These are phyloP conservation scores for Penicillium sp. DNA, from an alignment of 2,329 filamentous ascomycete genomes.

Conservation along the genomic window DNA sequence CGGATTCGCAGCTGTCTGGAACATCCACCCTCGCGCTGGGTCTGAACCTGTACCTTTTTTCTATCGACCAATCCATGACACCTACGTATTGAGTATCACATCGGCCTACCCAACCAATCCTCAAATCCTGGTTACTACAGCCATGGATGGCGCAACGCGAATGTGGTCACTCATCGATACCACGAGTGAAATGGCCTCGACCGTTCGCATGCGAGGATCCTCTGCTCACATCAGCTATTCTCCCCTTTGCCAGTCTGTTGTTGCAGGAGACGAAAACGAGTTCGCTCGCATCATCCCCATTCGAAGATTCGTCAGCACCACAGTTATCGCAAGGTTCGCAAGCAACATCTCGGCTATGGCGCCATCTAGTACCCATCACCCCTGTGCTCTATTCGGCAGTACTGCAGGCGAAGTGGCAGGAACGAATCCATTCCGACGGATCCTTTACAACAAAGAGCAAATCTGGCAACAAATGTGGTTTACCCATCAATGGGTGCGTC, in stretches of 20 bases:
- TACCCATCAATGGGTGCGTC: constrained; percentile 52
- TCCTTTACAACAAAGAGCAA: constrained; percentile 49
- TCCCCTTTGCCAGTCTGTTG: constrained; percentile 52
- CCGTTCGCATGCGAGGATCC: constrained; percentile 50
- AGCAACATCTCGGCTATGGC: constrained; percentile 36
- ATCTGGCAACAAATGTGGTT: constrained; percentile 58
- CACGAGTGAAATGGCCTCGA: constrained; percentile 43
- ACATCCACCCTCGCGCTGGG: constrained; percentile 29
- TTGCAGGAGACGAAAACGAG: constrained; percentile 55
- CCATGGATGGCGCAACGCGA: constrained; percentile 54
- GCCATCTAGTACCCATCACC: constrained; percentile 47
- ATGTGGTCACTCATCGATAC: constrained; percentile 53
- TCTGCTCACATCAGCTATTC: constrained; percentile 52
- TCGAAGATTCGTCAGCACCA: constrained; percentile 51
- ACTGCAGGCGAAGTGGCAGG: constrained; percentile 51
- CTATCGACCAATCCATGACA: constrained; percentile 37
- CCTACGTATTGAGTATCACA: constrained; percentile 39
- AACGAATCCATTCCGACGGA: constrained; percentile 51
- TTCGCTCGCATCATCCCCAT: constrained; percentile 48
- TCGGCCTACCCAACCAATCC: constrained; percentile 55
- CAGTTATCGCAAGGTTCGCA: constrained; percentile 48
- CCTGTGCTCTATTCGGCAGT: constrained; percentile 52
- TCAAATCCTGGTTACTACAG: constrained; percentile 50
- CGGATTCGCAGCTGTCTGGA: constrained; percentile 56
- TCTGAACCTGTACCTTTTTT: constrained; percentile 33